Evolutionary conservation across 2,329 filamentous ascomycete genomes (phyloP), one percentile per base, ranked within the genome.

Genomic region (Penicillium palitans): DNA sequence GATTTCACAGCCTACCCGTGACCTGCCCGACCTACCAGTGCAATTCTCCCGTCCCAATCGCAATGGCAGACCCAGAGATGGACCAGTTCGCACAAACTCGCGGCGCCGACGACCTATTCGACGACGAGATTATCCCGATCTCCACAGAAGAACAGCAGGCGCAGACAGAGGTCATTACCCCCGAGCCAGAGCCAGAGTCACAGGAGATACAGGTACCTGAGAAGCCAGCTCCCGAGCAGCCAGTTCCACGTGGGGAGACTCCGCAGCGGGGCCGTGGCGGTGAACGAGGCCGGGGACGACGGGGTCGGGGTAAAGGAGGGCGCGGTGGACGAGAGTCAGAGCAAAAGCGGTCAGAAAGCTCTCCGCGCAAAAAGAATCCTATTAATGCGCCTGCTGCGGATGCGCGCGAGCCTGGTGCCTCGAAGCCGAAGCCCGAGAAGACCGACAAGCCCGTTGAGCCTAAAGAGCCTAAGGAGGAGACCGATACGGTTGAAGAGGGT

Each of bases 81-180:
- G 79, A 81, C 56, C 76, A 80, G 65, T 81, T 81, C 57, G 78
- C 79, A 27, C 79, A 81, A 56, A 81, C 79, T 2, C 75, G 79
- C 24, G 78, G 76, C 25, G 76, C 74, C n/a, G 79, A 81, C 59
- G 79, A 81, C 65, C 69, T 81, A 8, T 81, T 81, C 59, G 78
- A 80, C 61, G 79, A 81, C 62, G 79, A 81, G 61, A 80, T 81
- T 52, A 74, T 80, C 29, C 79, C 79, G 4, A 71, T 81, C 29
- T 63, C 74, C 3, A 65, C 69, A 17, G 71, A 74, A 48, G 68
- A 75, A 19, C 67, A 72, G 40, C 68, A 71, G 42, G 57, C 61
- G 8, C 66, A 66, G 27, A 60, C 66, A 1, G 66, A 69, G 17
- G 57, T 60, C 7, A 52, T 62, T 7, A 58, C 55, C 8, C 35